phyloP scores from a whole-genome alignment of 805 yeast species.

The Ogataea pini region DNA sequence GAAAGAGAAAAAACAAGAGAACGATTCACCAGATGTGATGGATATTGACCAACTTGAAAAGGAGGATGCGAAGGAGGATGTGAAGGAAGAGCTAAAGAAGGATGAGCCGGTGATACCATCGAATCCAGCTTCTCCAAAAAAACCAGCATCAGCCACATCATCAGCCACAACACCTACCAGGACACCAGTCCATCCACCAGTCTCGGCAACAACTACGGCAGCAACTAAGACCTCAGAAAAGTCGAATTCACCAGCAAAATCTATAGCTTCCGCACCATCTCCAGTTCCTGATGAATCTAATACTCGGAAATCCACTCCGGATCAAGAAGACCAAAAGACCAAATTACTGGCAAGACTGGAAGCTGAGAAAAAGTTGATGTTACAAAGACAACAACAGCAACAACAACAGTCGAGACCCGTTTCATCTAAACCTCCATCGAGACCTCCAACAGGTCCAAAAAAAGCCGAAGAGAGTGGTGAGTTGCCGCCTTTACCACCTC shows the following conservation, averaged over 20 bases:
- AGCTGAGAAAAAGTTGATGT: constrained; percentile 18
- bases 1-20: background rate
- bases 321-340: constrained; percentile 1
- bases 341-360: constrained; percentile 18
- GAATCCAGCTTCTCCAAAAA: background rate
- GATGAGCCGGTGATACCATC: background rate
- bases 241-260: background rate
- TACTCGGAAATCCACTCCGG: background rate
- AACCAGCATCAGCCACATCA: background rate
- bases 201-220: too few species aligned
- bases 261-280: background rate
- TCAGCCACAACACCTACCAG: too few species aligned
- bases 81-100: background rate
- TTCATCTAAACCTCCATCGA: background rate
- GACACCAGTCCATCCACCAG: too few species aligned
- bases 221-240: too few species aligned
- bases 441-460: constrained; percentile 1
- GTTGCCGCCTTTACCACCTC: constrained; percentile 17
- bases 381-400: constrained; percentile 10
- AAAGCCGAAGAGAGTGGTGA: background rate
- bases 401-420: background rate
- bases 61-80: background rate
- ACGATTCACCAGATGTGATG: background rate
- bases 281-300: background rate
- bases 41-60: background rate